Evolutionary conservation across 2,329 filamentous ascomycete genomes (phyloP), one percentile per base, ranked within the genome.

Genomic region (Neoarthrinium moseri): DNA sequence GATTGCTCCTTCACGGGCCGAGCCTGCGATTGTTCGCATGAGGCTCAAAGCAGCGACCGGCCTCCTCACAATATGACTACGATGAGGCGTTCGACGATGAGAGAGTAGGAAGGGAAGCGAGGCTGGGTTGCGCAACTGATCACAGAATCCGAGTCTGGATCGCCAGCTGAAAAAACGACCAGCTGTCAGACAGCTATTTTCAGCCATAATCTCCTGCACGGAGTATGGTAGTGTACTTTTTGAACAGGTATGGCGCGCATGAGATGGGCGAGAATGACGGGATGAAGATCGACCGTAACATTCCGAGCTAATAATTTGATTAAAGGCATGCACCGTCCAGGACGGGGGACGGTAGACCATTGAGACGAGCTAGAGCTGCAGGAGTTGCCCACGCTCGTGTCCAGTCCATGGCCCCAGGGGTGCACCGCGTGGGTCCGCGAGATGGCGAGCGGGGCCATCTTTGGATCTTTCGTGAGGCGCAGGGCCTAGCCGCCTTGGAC

Each of bases 351-450:
- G 17, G 12, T 35, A 13, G 15, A 12, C 20, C 10, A 23, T 22
- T n/a, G 35, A 37, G 35, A 37, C 35, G 20, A 37, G 35, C 35
- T 37, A 37, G 20, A 6, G 20, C 18, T 23, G 35, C 35, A 37
- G 35, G 35, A 37, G 35, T 37, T 37, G 35, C 35, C 18, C 35
- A 23, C 35, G 8, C 32, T 8, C 11, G 17, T 13, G 8, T 18
- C 8, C 11, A 13, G 11, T 4, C 8, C 17, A 15, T 8, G 32
- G 32, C 32, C 32, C 32, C 12, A 35, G 12, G 32, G 11, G 17
- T 8, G 26, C 32, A 17, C n/a, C n/a, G n/a, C 18, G 8, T 10
- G 10, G 32, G 13, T 34, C 13, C 13, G n/a, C 32, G n/a, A 12
- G 32, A 15, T 10, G 13, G 32, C 8, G 13, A 12, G 32, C n/a